Evolutionary conservation across 1,284 basidiomycete genomes (phyloP).

Genomic region (Stygiomarasmius scandens): DNA sequence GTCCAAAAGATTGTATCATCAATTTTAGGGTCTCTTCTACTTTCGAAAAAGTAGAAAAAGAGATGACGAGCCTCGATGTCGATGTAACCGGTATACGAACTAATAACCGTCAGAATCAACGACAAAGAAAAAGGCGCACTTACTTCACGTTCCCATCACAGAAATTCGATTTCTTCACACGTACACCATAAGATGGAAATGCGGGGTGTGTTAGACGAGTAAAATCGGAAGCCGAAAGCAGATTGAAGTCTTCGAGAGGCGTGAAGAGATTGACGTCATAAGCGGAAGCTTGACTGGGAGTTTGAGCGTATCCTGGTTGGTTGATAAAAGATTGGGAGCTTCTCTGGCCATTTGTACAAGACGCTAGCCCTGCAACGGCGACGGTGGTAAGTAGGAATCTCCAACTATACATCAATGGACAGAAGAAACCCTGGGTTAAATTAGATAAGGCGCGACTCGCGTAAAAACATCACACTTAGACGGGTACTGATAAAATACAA

Average conservation of each 20-base stretch:
- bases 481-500: no score
- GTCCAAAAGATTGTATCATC: conserved; percentile 61
- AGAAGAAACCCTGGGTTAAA: no score
- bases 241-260: conserved; percentile 1
- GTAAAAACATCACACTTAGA: no score
- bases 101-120: conserved; percentile 16
- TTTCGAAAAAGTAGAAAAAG: conserved; percentile 76
- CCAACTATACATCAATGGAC: no score
- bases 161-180: conserved; percentile 46
- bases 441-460: no score
- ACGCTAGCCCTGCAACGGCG: no score
- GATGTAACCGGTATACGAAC: conserved; percentile 47
- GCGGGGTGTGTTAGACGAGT: conserved; percentile 23
- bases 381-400: no score
- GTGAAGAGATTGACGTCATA: not conserved
- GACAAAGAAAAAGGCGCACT: not conserved
- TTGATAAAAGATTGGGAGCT: no score
- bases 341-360: no score
- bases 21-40: conserved; percentile 52
- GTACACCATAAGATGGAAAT: conserved; percentile 46
- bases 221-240: not conserved
- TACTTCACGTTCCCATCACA: conserved; percentile 49
- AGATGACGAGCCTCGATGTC: conserved; percentile 61
- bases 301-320: no score
- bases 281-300: no score